Conservation (phyloP, 192 early-diverging fungal genomes). For the Backusella australiensis region DNA sequence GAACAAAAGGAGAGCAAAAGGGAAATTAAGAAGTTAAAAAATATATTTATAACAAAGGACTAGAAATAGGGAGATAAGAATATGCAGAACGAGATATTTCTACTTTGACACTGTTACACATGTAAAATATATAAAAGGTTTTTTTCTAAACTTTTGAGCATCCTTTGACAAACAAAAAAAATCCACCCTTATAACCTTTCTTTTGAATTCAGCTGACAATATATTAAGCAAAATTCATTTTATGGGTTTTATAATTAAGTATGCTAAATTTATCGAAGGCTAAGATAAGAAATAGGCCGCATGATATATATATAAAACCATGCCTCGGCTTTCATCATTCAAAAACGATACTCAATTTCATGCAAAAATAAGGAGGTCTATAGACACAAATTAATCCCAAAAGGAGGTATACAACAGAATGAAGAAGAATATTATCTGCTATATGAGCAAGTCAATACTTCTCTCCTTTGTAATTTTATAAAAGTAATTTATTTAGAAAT, state of each 20-base stretch:
- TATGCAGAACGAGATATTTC: conserved; percentile 9
- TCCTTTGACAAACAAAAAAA: background rate
- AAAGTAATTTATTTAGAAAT: background rate
- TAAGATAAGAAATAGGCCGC: conserved; percentile 4
- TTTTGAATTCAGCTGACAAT: conserved; percentile 5
- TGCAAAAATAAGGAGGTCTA: background rate
- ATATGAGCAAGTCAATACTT: background rate
- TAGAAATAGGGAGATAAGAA: conserved; percentile 7
- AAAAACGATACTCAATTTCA: background rate
- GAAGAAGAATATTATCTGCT: background rate
- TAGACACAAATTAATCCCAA: background rate
- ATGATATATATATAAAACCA: conserved; percentile 3
- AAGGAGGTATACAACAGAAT: conserved; percentile 1
- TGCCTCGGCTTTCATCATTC: background rate
- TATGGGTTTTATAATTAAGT: conserved; percentile 4
- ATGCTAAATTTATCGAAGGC: background rate
- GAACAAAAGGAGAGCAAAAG: conserved; percentile 5
- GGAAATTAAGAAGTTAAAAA: background rate
- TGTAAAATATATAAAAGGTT: conserved; percentile 1
- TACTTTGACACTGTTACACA: conserved; percentile 4
- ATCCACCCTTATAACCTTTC: background rate
- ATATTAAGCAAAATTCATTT: background rate
- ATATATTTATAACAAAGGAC: background rate
- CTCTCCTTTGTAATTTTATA: background rate
- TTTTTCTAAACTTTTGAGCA: background rate